phyloP scores from a whole-genome alignment of 306 rosid genomes.

The barrel medic (Medicago truncatula) region DNA sequence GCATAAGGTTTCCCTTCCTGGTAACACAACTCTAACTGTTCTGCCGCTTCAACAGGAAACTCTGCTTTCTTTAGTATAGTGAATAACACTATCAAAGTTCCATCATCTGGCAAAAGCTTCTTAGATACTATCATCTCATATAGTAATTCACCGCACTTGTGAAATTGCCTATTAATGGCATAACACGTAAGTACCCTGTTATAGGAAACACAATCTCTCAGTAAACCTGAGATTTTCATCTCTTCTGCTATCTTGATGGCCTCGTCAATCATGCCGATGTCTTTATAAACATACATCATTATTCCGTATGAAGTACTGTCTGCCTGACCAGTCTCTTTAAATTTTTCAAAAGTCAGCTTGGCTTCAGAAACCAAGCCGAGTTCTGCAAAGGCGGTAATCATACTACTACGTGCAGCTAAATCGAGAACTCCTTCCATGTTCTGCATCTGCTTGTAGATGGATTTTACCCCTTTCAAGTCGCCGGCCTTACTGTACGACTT shows the following conservation, averaged over 20 bases:
- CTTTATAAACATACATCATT: constrained; percentile 82
- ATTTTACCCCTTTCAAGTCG: constrained; percentile 67
- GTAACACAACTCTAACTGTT: constrained; percentile 78
- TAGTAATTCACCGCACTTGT: constrained; percentile 75
- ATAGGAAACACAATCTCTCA: constrained; percentile 74
- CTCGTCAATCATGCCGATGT: constrained; percentile 67
- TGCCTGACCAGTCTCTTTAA: constrained; percentile 63
- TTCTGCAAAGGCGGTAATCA: constrained; percentile 74
- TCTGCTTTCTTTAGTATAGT: constrained; percentile 78
- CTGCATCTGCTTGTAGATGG: constrained; percentile 63
- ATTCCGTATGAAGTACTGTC: constrained; percentile 71
- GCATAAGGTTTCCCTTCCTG: constrained; percentile 76
- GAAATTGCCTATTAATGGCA: constrained; percentile 65
- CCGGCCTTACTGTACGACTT: constrained; percentile 81
- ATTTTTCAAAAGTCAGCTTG: constrained; percentile 61
- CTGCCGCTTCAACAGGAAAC: constrained; percentile 68
- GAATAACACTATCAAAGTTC: constrained; percentile 70
- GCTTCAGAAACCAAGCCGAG: constrained; percentile 86
- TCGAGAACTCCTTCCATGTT: constrained; percentile 69
- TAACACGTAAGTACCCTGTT: constrained; percentile 76
- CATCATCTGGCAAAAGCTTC: constrained; percentile 71
- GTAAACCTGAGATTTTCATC: constrained; percentile 76
- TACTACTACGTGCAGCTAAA: constrained; percentile 74
- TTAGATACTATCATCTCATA: constrained; percentile 81
- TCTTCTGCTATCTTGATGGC: constrained; percentile 86